Conservation (phyloP, 106 monocot species). For the Iris macrosiphon region DNA sequence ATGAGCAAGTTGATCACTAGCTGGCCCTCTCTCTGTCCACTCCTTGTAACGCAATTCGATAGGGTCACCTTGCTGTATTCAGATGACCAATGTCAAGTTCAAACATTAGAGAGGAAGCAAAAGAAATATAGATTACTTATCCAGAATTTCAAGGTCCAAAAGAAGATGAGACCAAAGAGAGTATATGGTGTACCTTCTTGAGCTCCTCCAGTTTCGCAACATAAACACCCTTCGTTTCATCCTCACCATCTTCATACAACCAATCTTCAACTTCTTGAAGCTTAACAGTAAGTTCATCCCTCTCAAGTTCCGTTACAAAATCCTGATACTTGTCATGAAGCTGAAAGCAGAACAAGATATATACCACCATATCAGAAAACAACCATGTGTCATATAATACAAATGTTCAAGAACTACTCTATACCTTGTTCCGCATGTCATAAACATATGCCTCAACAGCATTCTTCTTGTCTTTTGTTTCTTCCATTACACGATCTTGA, state of each 20-base stretch:
- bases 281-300: slow-evolving; percentile 48
- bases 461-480: slow-evolving; percentile 96
- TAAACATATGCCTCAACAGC: slow-evolving; percentile 98
- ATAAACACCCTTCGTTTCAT: slow-evolving; percentile 90
- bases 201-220: slow-evolving; percentile 85
- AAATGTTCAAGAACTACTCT: not conserved
- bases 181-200: slow-evolving; percentile 39
- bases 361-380: too few relatives aligned
- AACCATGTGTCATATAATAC: too few relatives aligned
- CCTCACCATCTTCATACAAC: slow-evolving; percentile 99
- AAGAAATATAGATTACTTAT: not conserved
- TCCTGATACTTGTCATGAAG: slow-evolving; percentile 79
- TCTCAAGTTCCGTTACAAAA: slow-evolving; percentile 47
- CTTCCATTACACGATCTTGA: slow-evolving; percentile 96
- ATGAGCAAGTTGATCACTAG: slow-evolving; percentile 47
- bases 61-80: slow-evolving; percentile 68
- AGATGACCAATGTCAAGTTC: too few relatives aligned
- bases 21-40: slow-evolving; percentile 54
- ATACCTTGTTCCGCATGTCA: slow-evolving; percentile 91
- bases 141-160: too few relatives aligned
- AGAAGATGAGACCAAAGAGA: not conserved
- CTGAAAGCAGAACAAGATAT: slow-evolving; percentile 19
- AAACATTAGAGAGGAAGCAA: too few relatives aligned
- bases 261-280: slow-evolving; percentile 96
- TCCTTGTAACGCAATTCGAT: slow-evolving; percentile 78